Evolutionary conservation across 2,329 filamentous ascomycete species (phyloP), one percentile per base, ranked within the genome.

Genomic region (Cercospora citrullina): DNA sequence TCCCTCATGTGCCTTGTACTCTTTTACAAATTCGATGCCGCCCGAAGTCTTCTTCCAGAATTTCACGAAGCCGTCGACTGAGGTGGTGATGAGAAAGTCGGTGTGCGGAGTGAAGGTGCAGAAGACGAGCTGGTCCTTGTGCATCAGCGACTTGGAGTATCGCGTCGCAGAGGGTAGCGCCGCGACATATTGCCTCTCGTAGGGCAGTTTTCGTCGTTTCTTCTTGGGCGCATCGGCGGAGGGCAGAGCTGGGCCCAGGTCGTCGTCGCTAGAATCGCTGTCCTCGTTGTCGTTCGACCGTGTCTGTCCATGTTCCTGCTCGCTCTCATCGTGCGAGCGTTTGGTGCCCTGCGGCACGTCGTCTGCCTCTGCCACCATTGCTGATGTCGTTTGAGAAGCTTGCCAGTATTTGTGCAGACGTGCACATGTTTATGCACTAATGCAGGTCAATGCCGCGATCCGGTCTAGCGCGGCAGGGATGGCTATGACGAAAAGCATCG

Each of bases 81-180:
- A 98, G 69, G 91, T 92, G 1, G 95, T 99, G 70, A 99, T 95
- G 42, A 99, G 84, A 77, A 99, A 99, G 74, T 98, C 95, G 68
- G 94, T 97, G 68, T 90, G 84, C 0, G 94, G 94, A 1, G 96
- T 97, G 79, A 97, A 89, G 12, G 90, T 96, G 71, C 92, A 87
- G 76, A 94, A 98, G 66, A 91, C 87, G 60, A 99, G 82, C 81
- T 97, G 93, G 73, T 99, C 95, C 82, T 94, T 94, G 86, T 99
- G 95, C 96, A 99, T 99, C 76, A 99, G 85, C 57, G 95, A 98
- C 77, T 94, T 96, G 67, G 91, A 96, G 81, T 99, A 99, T 57
- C 92, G 90, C 42, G 85, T 76, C 21, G 92, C 91, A 61, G 87
- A 87, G 4, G 95, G 95, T 42, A 99, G 86, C 45, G 95, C 94